These are phyloP conservation scores for Russula vinacea DNA, from an alignment of 768 basidiomycete species.

Conservation along the genomic window DNA sequence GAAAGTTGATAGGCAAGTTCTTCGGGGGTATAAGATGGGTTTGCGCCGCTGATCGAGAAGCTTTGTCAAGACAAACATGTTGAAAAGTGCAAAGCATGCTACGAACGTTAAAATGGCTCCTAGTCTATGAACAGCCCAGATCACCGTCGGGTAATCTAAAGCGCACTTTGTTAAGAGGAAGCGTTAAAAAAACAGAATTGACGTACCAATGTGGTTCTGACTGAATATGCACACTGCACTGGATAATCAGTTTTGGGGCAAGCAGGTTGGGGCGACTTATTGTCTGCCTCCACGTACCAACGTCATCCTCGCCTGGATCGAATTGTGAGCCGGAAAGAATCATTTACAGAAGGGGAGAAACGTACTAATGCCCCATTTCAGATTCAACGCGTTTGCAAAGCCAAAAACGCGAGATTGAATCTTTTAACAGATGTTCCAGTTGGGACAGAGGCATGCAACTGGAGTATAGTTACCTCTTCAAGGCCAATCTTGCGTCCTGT, in stretches of 20 bases:
- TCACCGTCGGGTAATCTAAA: slow-evolving; percentile 24
- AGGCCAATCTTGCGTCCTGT: slow-evolving; percentile 38
- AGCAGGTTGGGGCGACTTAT: no score
- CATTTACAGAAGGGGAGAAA: slow-evolving; percentile 5
- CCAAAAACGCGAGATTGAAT: slow-evolving; percentile 40
- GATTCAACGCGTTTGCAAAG: slow-evolving; percentile 40
- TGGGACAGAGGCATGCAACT: neutral
- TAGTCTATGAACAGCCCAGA: slow-evolving; percentile 33
- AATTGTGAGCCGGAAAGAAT: slow-evolving; percentile 8
- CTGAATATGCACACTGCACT: slow-evolving; percentile 30
- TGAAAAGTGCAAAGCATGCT: neutral
- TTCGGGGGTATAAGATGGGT: slow-evolving; percentile 55
- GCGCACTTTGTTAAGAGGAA: neutral
- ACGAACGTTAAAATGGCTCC: slow-evolving; percentile 33
- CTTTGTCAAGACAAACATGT: slow-evolving; percentile 2
- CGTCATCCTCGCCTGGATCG: slow-evolving; percentile 39
- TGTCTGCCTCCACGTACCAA: slow-evolving; percentile 35
- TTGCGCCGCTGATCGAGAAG: slow-evolving; percentile 48
- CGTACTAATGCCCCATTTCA: slow-evolving; percentile 39
- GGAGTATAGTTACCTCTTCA: slow-evolving; percentile 39
- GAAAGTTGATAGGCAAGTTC: slow-evolving; percentile 58
- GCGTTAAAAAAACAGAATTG: neutral
- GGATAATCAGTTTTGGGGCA: neutral
- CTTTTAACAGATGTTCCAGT: slow-evolving; percentile 29
- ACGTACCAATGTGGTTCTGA: slow-evolving; percentile 36